Evolutionary conservation across 768 basidiomycete genomes (phyloP), one percentile per base, ranked within the genome.

Genomic region (Tricholoma sp.): DNA sequence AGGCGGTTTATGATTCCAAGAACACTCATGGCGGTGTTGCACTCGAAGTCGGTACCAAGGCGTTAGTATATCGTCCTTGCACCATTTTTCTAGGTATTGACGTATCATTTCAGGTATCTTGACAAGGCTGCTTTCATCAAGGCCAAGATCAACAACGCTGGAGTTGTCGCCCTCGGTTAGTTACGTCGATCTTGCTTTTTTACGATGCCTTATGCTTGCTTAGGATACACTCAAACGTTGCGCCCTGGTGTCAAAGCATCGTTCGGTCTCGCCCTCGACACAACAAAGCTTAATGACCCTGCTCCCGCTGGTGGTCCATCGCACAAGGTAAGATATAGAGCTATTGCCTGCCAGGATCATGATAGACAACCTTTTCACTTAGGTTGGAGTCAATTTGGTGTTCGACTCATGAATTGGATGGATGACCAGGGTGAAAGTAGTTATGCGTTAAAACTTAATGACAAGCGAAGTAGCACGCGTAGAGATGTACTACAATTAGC

Each of bases 121-220:
- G 94, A 98, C 76, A 73, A 80, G 31, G 86, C 93, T 61, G 88
- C 94, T 8, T 98, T 91, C 68, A 81, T 98, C 76, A 98, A 99
- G 83, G 91, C 94, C 63, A 98, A 98, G 83, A 95, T 98, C 79
- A 98, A 98, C 85, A 96, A 95, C 77, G 71, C 85, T 57, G 95
- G 95, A 80, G 81, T 95, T 68, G 81, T 97, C 63, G 88, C 84
- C 65, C 85, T 96, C 62, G 88, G 84, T 91, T 69, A 59, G 73
- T 67, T 2, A 10, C 17, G 42, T 28, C n/a, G 34, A 32, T 56
- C 4, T 45, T 49, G 10, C 1, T 52, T 50, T 18, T 18, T 49
- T 18, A 45, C 58, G 15, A 24, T 44, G 12, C 36, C 57, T 57
- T 10, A 52, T n/a, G n/a, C 37, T 17, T 24, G 6, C 29, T 42